These are phyloP conservation scores for Didymella lethalis DNA, from an alignment of 2,329 filamentous ascomycete genomes.

Conservation along the genomic window DNA sequence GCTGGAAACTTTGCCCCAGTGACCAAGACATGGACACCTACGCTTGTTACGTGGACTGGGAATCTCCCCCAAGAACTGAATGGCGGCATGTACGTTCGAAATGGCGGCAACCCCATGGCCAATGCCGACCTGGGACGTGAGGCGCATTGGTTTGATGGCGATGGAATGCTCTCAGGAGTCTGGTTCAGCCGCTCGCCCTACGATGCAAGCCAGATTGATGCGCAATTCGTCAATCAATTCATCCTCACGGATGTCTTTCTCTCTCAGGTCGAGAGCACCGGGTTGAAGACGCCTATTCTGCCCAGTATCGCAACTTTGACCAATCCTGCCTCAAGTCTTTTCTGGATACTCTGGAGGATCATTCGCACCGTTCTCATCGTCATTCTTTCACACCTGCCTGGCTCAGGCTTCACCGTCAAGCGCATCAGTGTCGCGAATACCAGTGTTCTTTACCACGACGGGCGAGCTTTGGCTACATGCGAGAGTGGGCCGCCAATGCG, in stretches of 20 bases:
- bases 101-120: slow-evolving; percentile 72
- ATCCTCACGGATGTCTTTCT: slow-evolving; percentile 72
- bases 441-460: slow-evolving; percentile 71
- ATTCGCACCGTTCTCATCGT: slow-evolving; percentile 66
- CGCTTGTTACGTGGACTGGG: slow-evolving; percentile 65
- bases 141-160: slow-evolving; percentile 78
- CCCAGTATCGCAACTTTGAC: slow-evolving; percentile 74
- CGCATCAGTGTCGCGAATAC: slow-evolving; percentile 77
- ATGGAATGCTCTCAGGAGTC: slow-evolving; percentile 76
- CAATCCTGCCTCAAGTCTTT: slow-evolving; percentile 63
- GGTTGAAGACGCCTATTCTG: slow-evolving; percentile 64
- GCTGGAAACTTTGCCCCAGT: slow-evolving; percentile 75
- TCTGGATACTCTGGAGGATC: slow-evolving; percentile 61
- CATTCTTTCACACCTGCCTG: slow-evolving; percentile 65
- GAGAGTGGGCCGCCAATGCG: slow-evolving; percentile 75
- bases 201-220: slow-evolving; percentile 56
- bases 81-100: slow-evolving; percentile 75
- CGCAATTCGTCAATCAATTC: slow-evolving; percentile 74
- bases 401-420: slow-evolving; percentile 65
- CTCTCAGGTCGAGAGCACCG: slow-evolving; percentile 58
- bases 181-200: slow-evolving; percentile 59
- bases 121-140: slow-evolving; percentile 68
- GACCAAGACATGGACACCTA: slow-evolving; percentile 62
- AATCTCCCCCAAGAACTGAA: slow-evolving; percentile 69
- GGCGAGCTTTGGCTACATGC: slow-evolving; percentile 72